Percentiles rank a stretch among this genome's conserved stretches.
Evolutionary conservation across 2,329 filamentous ascomycete genomes (phyloP).

Genomic region (Trichoderma semiorbis): DNA sequence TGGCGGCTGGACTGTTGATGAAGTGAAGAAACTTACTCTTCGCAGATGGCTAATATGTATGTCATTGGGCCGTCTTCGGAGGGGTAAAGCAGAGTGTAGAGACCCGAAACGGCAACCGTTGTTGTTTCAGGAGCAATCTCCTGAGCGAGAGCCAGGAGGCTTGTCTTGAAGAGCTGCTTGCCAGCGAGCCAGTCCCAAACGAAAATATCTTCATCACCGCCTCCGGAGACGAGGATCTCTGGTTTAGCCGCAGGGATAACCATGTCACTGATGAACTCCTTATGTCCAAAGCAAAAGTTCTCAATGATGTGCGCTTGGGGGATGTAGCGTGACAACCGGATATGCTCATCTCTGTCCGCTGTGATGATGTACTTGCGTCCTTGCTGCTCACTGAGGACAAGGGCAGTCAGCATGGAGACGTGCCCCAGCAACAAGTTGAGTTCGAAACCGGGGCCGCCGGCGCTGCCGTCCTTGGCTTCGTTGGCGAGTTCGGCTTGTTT

Average conservation of each 20-base stretch:
- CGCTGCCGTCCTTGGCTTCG: slow-evolving; percentile 27
- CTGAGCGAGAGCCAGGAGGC: slow-evolving; percentile 46
- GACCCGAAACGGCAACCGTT: slow-evolving; percentile 47
- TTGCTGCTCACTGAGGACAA: slow-evolving; percentile 51
- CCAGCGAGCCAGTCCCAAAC: slow-evolving; percentile 76
- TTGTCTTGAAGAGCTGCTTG: slow-evolving; percentile 50
- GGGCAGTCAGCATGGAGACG: slow-evolving; percentile 87
- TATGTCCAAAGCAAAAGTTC: slow-evolving; percentile 83
- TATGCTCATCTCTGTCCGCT: slow-evolving; percentile 64
- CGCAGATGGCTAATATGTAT: slow-evolving; percentile 50
- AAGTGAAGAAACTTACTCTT: slow-evolving; percentile 48
- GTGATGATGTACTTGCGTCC: slow-evolving; percentile 52
- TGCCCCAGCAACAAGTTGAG: slow-evolving; percentile 81
- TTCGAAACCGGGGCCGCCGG: slow-evolving; percentile 57
- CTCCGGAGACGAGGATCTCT: slow-evolving; percentile 75
- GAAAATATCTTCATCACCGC: slow-evolving; percentile 75
- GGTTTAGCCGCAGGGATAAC: slow-evolving; percentile 56
- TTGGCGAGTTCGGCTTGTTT: slow-evolving; percentile 39
- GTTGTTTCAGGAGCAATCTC: slow-evolving; percentile 34
- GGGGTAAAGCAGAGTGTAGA: slow-evolving; percentile 37
- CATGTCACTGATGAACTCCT: slow-evolving; percentile 76
- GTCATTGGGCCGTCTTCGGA: slow-evolving; percentile 27
- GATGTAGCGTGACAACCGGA: slow-evolving; percentile 76
- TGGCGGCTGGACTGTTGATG: not conserved
- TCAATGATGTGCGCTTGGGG: slow-evolving; percentile 88